Evolutionary conservation across 257 asterid species (phyloP), one percentile per base, ranked within the genome.

Genomic region (Rehmannia glutinosa): DNA sequence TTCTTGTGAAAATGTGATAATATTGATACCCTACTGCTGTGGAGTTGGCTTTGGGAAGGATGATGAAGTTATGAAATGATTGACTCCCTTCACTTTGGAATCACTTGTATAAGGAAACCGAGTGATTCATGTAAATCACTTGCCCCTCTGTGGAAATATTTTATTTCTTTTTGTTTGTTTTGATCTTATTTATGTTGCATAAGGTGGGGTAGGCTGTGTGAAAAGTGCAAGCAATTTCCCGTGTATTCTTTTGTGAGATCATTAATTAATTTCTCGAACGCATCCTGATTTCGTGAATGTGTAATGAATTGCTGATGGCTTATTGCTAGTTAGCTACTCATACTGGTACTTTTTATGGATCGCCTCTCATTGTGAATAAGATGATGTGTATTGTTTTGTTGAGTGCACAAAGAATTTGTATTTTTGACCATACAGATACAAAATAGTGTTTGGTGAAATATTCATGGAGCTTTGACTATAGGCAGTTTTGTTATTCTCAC

Each of bases 1-100:
- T 76, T 59, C 66, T 49, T 19, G 7, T 12, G 52, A 70, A 46
- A 35, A 66, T 21, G 43, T 21, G 62, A 55, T 36, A 30, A 2
- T 28, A 46, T 35, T n/a, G 17, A 6, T n/a, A n/a, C 77, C 60
- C 12, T 1, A 11, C 20, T 42, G 53, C 19, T 19, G 24, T 49
- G 45, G 62, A 62, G 69, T 45, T 47, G 27, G 66, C 36, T 74
- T 35, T 55, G 24, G 24, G 57, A 25, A 38, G 56, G 28, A 0
- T 54, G 51, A 43, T 27, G 12, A 73, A 70, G 72, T 25, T 36
- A 8, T 12, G n/a, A 24, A 64, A 19, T 55, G 53, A 45, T 28
- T n/a, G n/a, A 27, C 23, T 11, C 16, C 55, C 53, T 36, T 20
- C 65, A 21, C 59, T 32, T 32, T 9, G 3, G 49, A 25, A 46